These are phyloP conservation scores for Pisolithus sp. DNA, from an alignment of 768 basidiomycete species.

Conservation along the genomic window DNA sequence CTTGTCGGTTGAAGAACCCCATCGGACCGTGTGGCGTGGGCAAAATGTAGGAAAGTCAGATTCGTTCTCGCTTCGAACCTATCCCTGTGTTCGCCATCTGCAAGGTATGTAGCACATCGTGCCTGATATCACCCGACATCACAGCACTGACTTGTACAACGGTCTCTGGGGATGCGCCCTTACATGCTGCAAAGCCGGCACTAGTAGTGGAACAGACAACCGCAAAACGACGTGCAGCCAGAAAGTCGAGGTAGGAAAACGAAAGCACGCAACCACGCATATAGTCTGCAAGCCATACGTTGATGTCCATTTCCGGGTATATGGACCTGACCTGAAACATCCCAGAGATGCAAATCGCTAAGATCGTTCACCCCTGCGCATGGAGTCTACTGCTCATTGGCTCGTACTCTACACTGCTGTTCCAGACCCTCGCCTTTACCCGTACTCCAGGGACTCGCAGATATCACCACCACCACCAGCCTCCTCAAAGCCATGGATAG, in stretches of 20 bases:
- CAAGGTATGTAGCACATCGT: not conserved
- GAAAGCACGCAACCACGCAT: not conserved
- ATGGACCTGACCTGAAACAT: not conserved
- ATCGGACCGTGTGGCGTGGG: too few relatives aligned
- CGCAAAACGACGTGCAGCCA: conserved; percentile 10
- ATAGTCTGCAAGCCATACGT: conserved; percentile 57
- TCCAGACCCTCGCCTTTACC: conserved; percentile 64
- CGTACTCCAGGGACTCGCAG: conserved; percentile 61
- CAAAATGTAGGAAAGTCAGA: not conserved
- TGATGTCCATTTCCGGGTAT: not conserved
- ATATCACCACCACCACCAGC: conserved; percentile 49
- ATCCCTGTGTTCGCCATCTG: conserved; percentile 88
- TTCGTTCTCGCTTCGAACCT: conserved; percentile 28
- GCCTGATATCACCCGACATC: not conserved
- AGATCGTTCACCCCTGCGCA: conserved; percentile 56
- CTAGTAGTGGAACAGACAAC: conserved; percentile 97
- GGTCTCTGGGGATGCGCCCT: conserved; percentile 85
- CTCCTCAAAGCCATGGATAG: conserved; percentile 60
- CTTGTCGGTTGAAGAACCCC: too few relatives aligned
- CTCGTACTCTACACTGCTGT: conserved; percentile 52
- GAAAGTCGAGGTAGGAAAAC: not conserved
- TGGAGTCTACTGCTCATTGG: conserved; percentile 61
- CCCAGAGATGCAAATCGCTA: conserved; percentile 56
- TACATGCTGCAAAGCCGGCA: conserved; percentile 88
- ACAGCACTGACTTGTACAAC: conserved; percentile 54